Conservation (phyloP, 2,329 filamentous ascomycete genomes). For the Knufia fluminis region DNA sequence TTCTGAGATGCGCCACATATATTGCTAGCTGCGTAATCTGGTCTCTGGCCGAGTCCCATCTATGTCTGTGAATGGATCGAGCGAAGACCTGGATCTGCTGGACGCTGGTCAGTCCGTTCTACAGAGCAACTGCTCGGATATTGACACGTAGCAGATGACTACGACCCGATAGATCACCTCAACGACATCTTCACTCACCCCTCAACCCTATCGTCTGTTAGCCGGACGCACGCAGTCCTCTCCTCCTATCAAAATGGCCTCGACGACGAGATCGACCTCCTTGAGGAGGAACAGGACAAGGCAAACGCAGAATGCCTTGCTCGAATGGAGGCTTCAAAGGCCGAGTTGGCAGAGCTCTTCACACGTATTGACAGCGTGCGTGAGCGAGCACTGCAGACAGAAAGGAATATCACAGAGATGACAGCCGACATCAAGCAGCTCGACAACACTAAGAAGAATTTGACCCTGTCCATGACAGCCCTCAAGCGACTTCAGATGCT, state of each 20-base stretch:
- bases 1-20: too few relatives aligned
- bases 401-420: constrained; percentile 95
- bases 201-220: constrained; percentile 69
- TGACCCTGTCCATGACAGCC: constrained; percentile 95
- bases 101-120: constrained; percentile 32
- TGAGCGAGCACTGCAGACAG: constrained; percentile 78
- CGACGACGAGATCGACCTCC: constrained; percentile 62
- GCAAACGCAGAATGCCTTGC: constrained; percentile 80
- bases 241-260: constrained; percentile 71
- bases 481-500: constrained; percentile 96
- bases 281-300: constrained; percentile 68
- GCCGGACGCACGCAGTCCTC: constrained; percentile 64
- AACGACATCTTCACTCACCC: constrained; percentile 91
- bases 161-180: constrained; percentile 85
- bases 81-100: constrained; percentile 30
- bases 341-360: constrained; percentile 82
- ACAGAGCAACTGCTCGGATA: neutral
- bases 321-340: constrained; percentile 83
- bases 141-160: constrained; percentile 51
- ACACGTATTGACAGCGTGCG: constrained; percentile 90
- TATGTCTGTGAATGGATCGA: constrained; percentile 16
- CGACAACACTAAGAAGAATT: constrained; percentile 91
- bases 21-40: too few relatives aligned
- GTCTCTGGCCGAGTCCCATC: neutral
- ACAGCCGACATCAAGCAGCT: constrained; percentile 97